Evolutionary conservation across 768 basidiomycete genomes (phyloP).

Genomic region (Russula virescens): DNA sequence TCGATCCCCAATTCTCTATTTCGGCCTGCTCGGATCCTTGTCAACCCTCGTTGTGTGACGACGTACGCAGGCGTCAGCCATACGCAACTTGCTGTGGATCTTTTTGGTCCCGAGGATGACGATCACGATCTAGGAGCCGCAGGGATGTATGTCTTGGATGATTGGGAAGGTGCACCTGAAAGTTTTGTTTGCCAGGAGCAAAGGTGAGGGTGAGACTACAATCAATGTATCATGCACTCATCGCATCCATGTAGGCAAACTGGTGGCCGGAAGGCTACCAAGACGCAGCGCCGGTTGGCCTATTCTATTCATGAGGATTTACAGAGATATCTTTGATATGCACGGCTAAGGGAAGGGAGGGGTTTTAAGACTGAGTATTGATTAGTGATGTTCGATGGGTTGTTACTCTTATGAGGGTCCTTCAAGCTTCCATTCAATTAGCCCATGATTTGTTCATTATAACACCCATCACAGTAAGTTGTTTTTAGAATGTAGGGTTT

Average conservation of each 20-base stretch:
- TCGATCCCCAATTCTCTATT: slow-evolving; percentile 86
- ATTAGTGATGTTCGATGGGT: not conserved
- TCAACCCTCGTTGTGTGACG: slow-evolving; percentile 95
- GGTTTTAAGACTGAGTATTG: not conserved
- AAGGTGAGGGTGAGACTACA: slow-evolving; percentile 40
- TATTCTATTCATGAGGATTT: slow-evolving; percentile 82
- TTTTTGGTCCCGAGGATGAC: slow-evolving; percentile 77
- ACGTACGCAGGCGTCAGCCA: slow-evolving; percentile 98
- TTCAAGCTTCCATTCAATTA: no score
- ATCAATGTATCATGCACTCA: slow-evolving; percentile 2
- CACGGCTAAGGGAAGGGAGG: not conserved
- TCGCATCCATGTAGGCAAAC: slow-evolving; percentile 50
- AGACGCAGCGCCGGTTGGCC: slow-evolving; percentile 77
- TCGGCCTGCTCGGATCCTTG: slow-evolving; percentile 81
- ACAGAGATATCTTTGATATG: slow-evolving; percentile 14
- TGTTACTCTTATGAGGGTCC: no score
- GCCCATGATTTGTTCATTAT: no score
- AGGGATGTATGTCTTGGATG: slow-evolving; percentile 80
- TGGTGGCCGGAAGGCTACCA: slow-evolving; percentile 82
- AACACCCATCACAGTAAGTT: no score
- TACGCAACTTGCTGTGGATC: slow-evolving; percentile 88
- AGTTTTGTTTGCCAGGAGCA: slow-evolving; percentile 98
- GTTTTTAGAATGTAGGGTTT: no score
- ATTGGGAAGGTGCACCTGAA: slow-evolving; percentile 96
- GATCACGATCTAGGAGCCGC: slow-evolving; percentile 44